These are phyloP conservation scores for Verticillium nonalfalfae DNA, from an alignment of 2,329 filamentous ascomycete species.

Conservation along the genomic window DNA sequence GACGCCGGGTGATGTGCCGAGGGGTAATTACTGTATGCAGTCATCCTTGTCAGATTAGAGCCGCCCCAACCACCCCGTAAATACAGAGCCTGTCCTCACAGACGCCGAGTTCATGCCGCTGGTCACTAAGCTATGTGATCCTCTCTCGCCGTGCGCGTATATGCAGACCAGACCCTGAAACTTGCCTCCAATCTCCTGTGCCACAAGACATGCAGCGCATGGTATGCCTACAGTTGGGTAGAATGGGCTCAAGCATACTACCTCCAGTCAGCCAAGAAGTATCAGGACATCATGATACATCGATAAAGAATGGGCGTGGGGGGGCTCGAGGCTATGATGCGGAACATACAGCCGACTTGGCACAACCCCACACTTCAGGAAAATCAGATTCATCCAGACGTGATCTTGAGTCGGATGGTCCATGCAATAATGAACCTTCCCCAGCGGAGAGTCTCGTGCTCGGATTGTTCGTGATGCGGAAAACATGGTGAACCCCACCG, in stretches of 20 bases:
- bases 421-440: neutral
- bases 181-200: neutral
- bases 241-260: neutral
- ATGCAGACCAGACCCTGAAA: neutral
- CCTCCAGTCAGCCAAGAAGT: neutral
- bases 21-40: no score
- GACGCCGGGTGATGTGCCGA: no score
- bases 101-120: neutral
- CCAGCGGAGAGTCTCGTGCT: neutral
- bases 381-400: no score
- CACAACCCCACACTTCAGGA: neutral
- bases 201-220: neutral
- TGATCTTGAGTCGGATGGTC: no score
- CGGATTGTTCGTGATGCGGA: neutral
- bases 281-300: neutral
- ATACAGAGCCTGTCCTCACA: neutral
- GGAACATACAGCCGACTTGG: neutral
- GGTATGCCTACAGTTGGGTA: neutral
- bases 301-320: neutral
- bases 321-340: no score
- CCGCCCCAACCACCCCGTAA: neutral
- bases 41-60: no score
- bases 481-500: neutral
- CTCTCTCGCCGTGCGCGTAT: neutral
- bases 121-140: neutral